Conservation (phyloP, 441 rosid genomes). For the Erodium moschatum region DNA sequence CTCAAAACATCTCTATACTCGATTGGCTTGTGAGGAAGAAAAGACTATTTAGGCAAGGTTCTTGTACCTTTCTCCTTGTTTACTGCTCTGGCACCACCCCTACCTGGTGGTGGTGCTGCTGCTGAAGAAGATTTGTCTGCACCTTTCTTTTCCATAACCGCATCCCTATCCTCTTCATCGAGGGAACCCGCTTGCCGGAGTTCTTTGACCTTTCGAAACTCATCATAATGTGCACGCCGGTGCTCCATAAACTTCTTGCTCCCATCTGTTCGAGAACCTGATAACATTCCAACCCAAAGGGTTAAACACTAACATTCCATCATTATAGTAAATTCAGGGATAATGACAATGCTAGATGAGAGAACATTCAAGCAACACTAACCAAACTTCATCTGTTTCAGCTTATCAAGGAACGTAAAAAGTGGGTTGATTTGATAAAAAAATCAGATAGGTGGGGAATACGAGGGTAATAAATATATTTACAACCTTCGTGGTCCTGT, state of each 20-base stretch:
- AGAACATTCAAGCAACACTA: too few species aligned
- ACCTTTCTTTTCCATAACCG: not conserved
- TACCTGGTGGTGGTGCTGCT: too few species aligned
- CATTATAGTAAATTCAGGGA: too few species aligned
- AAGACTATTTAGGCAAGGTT: not conserved
- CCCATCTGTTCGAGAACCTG: conserved; percentile 41
- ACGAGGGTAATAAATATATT: not conserved
- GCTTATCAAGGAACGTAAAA: too few species aligned
- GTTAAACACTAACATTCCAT: too few species aligned
- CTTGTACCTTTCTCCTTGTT: not conserved
- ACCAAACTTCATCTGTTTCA: too few species aligned
- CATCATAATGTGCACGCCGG: conserved; percentile 77
- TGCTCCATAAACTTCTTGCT: conserved; percentile 60
- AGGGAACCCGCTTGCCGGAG: conserved; percentile 55
- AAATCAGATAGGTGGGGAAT: too few species aligned
- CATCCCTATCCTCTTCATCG: conserved; percentile 53
- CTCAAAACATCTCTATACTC: not conserved
- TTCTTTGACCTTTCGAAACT: conserved; percentile 76
- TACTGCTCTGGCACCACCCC: too few species aligned
- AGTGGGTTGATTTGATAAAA: too few species aligned
- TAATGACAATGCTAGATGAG: too few species aligned
- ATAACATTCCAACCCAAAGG: not conserved
- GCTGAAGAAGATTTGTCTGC: too few species aligned
- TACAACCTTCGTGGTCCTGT: conserved; percentile 14
- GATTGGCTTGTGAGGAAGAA: not conserved